Evolutionary conservation across 768 basidiomycete species (phyloP).

Genomic region (Mycena venus): DNA sequence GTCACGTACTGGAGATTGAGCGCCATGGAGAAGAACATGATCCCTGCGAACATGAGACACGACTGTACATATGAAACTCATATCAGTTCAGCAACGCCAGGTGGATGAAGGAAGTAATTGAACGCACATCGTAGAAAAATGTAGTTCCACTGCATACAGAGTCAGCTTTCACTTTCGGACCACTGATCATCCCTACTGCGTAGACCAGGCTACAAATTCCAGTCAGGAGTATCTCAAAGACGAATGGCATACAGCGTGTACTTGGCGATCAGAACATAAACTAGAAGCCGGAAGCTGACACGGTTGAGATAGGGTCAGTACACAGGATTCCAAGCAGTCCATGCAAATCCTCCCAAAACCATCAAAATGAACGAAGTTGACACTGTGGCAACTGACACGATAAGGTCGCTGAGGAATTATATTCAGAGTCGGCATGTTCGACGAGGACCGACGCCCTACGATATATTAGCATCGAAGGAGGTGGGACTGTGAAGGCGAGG

Average conservation of each 20-base stretch:
- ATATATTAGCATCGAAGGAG: neutral
- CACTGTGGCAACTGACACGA: neutral
- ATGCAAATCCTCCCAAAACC: neutral
- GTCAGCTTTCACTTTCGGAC: neutral
- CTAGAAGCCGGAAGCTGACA: constrained; percentile 20
- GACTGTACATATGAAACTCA: neutral
- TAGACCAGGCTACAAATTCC: neutral
- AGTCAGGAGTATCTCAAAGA: neutral
- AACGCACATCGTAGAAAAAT: neutral
- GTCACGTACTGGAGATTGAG: constrained; percentile 9
- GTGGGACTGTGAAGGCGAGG: neutral
- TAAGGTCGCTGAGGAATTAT: neutral
- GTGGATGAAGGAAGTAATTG: neutral
- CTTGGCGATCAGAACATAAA: constrained; percentile 14
- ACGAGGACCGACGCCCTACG: neutral
- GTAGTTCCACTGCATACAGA: neutral
- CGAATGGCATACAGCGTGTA: neutral
- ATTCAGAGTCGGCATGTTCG: neutral
- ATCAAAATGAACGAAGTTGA: neutral
- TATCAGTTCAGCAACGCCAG: neutral
- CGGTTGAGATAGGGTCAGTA: constrained; percentile 8
- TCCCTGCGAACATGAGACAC: neutral
- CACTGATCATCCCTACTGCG: neutral
- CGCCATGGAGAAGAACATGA: constrained; percentile 14
- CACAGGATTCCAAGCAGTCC: neutral